A percentile compares a stretch with the other conserved stretches of the same genome.
Conservation (phyloP, 2,329 filamentous ascomycete genomes). For the Nannizziopsis barbatae region DNA sequence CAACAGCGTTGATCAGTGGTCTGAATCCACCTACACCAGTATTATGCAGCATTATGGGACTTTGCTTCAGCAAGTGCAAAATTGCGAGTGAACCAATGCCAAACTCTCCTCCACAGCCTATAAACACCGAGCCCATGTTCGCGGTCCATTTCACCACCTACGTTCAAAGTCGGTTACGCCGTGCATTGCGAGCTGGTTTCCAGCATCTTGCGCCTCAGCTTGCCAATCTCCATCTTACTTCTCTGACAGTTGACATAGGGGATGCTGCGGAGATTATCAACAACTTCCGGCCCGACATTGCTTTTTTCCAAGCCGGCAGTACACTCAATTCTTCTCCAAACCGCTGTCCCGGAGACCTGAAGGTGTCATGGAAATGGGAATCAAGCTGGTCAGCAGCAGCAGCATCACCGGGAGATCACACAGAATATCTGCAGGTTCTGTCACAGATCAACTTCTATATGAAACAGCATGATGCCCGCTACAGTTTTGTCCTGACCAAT, state of each 20-base stretch:
- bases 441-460: slow-evolving; percentile 13
- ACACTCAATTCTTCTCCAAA: slow-evolving; percentile 6
- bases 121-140: slow-evolving; percentile 8
- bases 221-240: slow-evolving; percentile 8
- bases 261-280: slow-evolving; percentile 10
- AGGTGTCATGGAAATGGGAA: slow-evolving; percentile 14
- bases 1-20: slow-evolving; percentile 4
- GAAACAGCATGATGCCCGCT: slow-evolving; percentile 11
- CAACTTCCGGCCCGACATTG: slow-evolving; percentile 7
- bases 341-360: slow-evolving; percentile 10
- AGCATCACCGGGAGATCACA: neutral
- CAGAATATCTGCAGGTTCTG: slow-evolving; percentile 11
- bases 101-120: slow-evolving; percentile 10
- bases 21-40: slow-evolving; percentile 5
- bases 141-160: slow-evolving; percentile 6
- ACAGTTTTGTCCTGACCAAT: slow-evolving; percentile 12
- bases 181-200: slow-evolving; percentile 12
- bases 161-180: slow-evolving; percentile 9
- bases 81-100: slow-evolving; percentile 12
- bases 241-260: slow-evolving; percentile 9
- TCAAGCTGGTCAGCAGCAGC: too few species aligned
- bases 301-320: slow-evolving; percentile 7
- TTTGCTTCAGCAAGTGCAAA: slow-evolving; percentile 5
- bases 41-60: slow-evolving; percentile 7
- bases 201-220: slow-evolving; percentile 10